Percentiles rank a stretch among this genome's conserved stretches.
phyloP scores from a whole-genome alignment of 2,329 filamentous ascomycete species.

The Pseudogymnoascus sp. region DNA sequence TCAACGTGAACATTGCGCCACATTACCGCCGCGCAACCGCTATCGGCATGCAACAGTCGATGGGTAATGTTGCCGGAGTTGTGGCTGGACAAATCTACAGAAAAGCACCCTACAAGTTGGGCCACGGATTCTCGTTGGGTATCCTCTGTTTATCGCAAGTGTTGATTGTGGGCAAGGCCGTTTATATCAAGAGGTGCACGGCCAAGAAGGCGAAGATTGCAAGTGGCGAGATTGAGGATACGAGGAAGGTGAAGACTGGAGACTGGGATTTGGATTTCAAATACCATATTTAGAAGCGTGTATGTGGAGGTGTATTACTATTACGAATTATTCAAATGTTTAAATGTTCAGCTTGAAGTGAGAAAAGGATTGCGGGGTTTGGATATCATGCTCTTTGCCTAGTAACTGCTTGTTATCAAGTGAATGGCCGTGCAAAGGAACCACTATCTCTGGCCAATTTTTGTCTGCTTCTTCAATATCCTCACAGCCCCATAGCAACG shows the following conservation, averaged over 20 bases:
- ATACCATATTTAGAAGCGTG: conserved; percentile 33
- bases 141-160: conserved; percentile 19
- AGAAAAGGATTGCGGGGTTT: no score
- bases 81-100: conserved; percentile 29
- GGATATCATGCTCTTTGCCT: no score
- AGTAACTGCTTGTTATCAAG: no score
- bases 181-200: conserved; percentile 41
- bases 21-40: conserved; percentile 42
- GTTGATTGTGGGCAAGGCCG: conserved; percentile 35
- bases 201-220: conserved; percentile 34
- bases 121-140: conserved; percentile 23
- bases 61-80: conserved; percentile 24
- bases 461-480: no score
- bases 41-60: conserved; percentile 39
- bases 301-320: background rate
- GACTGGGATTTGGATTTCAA: conserved; percentile 43
- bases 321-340: background rate
- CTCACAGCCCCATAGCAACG: no score
- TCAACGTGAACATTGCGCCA: conserved; percentile 24
- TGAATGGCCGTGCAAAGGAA: no score
- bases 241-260: conserved; percentile 40
- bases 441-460: no score
- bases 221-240: conserved; percentile 39
- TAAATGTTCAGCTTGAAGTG: no score
- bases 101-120: conserved; percentile 24